Percentiles rank a stretch among this genome's conserved stretches.
These are phyloP conservation scores for Beta corolliflora DNA, from an alignment of 179 eudicot species.

Conservation along the genomic window DNA sequence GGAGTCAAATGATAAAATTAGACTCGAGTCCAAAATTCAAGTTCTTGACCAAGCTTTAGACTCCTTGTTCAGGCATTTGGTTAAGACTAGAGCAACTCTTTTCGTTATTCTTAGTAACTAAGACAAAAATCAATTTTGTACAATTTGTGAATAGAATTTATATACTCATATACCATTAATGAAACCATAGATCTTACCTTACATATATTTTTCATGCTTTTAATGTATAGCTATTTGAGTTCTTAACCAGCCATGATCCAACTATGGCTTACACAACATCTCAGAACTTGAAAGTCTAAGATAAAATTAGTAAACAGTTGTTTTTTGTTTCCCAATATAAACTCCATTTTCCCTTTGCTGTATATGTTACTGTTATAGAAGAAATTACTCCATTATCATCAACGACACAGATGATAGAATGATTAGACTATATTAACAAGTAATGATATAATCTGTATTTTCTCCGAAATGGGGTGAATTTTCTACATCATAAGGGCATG, in stretches of 20 bases:
- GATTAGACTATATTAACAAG: not conserved
- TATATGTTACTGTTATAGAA: no score
- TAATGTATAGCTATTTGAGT: not conserved
- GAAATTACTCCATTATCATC: not conserved
- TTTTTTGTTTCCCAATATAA: not conserved
- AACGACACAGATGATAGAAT: not conserved
- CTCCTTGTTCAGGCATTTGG: not conserved
- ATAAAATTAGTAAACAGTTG: not conserved
- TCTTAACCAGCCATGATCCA: not conserved
- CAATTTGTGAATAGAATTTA: not conserved
- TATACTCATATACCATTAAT: not conserved
- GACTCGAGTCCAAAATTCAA: slow-evolving; percentile 28
- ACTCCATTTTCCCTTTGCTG: not conserved
- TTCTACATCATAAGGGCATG: not conserved
- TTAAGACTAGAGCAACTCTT: slow-evolving; percentile 12
- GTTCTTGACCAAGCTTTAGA: slow-evolving; percentile 19
- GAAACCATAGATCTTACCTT: not conserved
- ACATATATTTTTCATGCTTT: not conserved
- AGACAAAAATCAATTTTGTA: not conserved
- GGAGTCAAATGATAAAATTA: slow-evolving; percentile 19
- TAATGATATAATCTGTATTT: not conserved
- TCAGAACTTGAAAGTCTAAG: not conserved
- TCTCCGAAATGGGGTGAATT: not conserved
- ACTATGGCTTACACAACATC: not conserved
- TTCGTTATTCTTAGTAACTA: not conserved